These are phyloP conservation scores for Penicillium herquei DNA, from an alignment of 495 filamentous ascomycete genomes.

Conservation along the genomic window DNA sequence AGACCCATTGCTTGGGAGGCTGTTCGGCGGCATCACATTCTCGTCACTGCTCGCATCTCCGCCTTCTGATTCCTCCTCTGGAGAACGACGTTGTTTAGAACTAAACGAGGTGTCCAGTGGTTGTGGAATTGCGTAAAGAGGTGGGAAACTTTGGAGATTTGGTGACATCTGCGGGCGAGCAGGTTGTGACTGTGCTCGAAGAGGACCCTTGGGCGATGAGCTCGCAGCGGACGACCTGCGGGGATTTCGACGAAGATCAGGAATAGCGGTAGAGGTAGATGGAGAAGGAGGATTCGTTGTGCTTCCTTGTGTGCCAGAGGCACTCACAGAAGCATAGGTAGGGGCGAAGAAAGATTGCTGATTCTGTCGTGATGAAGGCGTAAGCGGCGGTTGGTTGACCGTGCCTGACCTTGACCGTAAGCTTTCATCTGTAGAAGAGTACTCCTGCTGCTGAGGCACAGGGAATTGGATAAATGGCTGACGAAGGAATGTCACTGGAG, in stretches of 20 bases:
- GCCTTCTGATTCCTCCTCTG: conserved; percentile 37
- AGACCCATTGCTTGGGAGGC: conserved; percentile 35
- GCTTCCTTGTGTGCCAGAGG: conserved; percentile 44
- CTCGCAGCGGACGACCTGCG: conserved; percentile 57
- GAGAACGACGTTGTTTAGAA: conserved; percentile 30
- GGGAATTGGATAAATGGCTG: conserved; percentile 47
- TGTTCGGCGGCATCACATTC: conserved; percentile 40
- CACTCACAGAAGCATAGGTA: conserved; percentile 44
- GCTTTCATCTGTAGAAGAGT: conserved; percentile 34
- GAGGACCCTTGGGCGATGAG: conserved; percentile 48
- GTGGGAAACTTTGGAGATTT: conserved; percentile 32
- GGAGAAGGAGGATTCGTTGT: conserved; percentile 65
- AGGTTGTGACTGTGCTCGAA: conserved; percentile 66
- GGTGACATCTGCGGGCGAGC: conserved; percentile 53
- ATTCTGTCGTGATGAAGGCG: conserved; percentile 42
- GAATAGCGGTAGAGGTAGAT: conserved; percentile 50
- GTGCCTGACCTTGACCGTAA: conserved; percentile 42
- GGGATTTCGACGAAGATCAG: conserved; percentile 55
- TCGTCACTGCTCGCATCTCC: conserved; percentile 42
- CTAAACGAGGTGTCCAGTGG: conserved; percentile 35
- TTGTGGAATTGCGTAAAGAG: conserved; percentile 39
- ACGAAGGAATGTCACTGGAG: conserved; percentile 42
- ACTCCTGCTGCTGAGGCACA: conserved; percentile 41
- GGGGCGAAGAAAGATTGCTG: conserved; percentile 50
- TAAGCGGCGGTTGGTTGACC: conserved; percentile 48